These are phyloP conservation scores for Fusarium hainanense DNA, from an alignment of 2,329 filamentous ascomycete genomes.

Conservation along the genomic window DNA sequence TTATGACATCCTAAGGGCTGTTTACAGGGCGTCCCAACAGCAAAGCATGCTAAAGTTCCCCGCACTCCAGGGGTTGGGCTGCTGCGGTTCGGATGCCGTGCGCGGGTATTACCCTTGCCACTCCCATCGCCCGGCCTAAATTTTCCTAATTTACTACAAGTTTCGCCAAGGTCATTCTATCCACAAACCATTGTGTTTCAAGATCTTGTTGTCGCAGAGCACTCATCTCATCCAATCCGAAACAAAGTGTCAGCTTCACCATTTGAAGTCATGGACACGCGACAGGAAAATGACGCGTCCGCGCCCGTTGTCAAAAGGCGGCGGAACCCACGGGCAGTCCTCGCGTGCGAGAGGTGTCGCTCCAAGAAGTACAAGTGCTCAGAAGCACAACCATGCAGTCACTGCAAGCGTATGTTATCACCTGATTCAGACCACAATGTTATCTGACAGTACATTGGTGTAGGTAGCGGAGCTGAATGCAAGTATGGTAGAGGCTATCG, in stretches of 20 bases:
- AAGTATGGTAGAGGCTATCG: conserved; percentile 13
- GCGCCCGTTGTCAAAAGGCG: conserved; percentile 2
- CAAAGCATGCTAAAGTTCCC: neutral
- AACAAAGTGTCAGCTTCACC: neutral
- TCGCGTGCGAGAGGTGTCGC: conserved; percentile 8
- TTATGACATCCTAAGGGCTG: too few species aligned
- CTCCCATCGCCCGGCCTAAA: neutral
- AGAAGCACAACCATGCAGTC: conserved; percentile 2
- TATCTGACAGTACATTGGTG: neutral
- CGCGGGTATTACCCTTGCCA: neutral
- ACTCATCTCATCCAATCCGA: neutral
- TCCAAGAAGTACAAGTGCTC: conserved; percentile 14
- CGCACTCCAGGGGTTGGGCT: neutral
- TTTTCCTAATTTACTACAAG: neutral
- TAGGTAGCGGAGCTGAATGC: conserved; percentile 5
- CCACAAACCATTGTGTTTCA: neutral
- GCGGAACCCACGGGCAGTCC: neutral
- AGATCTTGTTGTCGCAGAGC: neutral
- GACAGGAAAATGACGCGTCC: conserved; percentile 14
- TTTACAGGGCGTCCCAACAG: neutral
- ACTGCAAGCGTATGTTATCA: conserved; percentile 5
- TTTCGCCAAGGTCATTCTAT: neutral
- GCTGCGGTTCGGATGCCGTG: neutral
- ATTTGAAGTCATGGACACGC: neutral
- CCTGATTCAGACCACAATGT: too few species aligned